These are phyloP conservation scores for Exophiala sideris DNA, from an alignment of 2,329 filamentous ascomycete species.

Conservation along the genomic window DNA sequence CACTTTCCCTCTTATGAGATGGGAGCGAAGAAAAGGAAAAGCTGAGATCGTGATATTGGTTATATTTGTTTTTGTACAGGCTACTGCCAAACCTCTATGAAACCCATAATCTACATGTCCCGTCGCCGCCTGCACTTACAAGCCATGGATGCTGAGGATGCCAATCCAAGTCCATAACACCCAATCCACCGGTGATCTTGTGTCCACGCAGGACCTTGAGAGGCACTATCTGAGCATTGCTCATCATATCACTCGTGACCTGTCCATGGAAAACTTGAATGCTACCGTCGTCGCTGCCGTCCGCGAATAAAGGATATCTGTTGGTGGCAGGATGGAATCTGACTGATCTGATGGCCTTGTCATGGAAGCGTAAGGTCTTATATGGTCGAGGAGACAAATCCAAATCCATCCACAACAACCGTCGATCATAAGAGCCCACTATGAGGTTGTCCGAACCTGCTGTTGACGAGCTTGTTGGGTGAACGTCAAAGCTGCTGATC, in stretches of 20 bases:
- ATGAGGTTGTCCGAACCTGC: constrained; percentile 90
- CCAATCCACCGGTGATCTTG: constrained; percentile 72
- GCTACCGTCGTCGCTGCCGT: constrained; percentile 90
- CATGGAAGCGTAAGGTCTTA: constrained; percentile 94
- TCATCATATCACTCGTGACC: constrained; percentile 90
- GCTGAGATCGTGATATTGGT: too few relatives aligned
- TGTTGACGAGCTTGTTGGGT: constrained; percentile 80
- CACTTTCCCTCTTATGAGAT: too few relatives aligned
- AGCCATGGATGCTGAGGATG: constrained; percentile 92
- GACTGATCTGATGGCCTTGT: constrained; percentile 84
- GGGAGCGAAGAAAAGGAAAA: too few relatives aligned
- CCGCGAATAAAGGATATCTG: constrained; percentile 82
- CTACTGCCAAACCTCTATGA: constrained; percentile 31
- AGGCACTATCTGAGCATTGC: constrained; percentile 93
- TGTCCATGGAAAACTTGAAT: constrained; percentile 96
- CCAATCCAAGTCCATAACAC: constrained; percentile 94
- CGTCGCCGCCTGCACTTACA: constrained; percentile 90
- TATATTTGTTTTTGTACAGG: background rate
- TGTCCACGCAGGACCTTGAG: constrained; percentile 92
- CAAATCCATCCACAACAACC: constrained; percentile 93
- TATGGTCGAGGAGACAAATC: constrained; percentile 87
- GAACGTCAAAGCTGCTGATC: constrained; percentile 92
- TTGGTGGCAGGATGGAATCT: constrained; percentile 71
- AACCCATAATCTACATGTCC: constrained; percentile 86
- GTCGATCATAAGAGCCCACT: constrained; percentile 89